phyloP scores from a whole-genome alignment of 345 rosid genomes.

The Mangifera indica region DNA sequence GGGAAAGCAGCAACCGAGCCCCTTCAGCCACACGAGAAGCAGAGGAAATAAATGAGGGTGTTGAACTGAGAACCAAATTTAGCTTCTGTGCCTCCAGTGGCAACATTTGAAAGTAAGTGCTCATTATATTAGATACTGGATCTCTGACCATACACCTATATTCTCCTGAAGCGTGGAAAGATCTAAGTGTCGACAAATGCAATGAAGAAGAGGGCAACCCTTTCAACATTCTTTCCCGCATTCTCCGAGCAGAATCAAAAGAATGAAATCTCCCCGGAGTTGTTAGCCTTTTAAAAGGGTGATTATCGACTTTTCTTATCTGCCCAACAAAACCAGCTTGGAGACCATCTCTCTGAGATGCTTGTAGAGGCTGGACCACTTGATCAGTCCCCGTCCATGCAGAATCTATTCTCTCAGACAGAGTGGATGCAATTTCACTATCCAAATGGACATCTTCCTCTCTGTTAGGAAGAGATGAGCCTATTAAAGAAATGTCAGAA shows the following conservation, averaged over 20 bases:
- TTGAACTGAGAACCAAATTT: conserved; percentile 47
- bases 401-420: conserved; percentile 95
- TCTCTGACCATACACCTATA: conserved; percentile 76
- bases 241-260: conserved; percentile 77
- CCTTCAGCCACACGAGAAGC: conserved; percentile 69
- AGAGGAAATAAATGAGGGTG: conserved; percentile 56
- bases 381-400: conserved; percentile 93
- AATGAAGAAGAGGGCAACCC: conserved; percentile 60
- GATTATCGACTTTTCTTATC: conserved; percentile 29
- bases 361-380: conserved; percentile 30
- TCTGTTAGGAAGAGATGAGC: conserved; percentile 27
- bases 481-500: conserved; percentile 28
- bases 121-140: conserved; percentile 59
- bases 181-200: conserved; percentile 57
- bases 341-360: conserved; percentile 37
- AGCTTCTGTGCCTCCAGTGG: conserved; percentile 69
- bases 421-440: conserved; percentile 48
- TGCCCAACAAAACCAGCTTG: conserved; percentile 30
- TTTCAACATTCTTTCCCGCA: conserved; percentile 58
- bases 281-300: conserved; percentile 46
- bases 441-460: conserved; percentile 43
- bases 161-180: conserved; percentile 92
- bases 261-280: conserved; percentile 71
- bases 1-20: conserved; percentile 72
- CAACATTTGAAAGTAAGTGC: conserved; percentile 60